Base-by-base conservation (phyloP, 1,284 basidiomycete species). In the Ceratobasidium sp. region DNA sequence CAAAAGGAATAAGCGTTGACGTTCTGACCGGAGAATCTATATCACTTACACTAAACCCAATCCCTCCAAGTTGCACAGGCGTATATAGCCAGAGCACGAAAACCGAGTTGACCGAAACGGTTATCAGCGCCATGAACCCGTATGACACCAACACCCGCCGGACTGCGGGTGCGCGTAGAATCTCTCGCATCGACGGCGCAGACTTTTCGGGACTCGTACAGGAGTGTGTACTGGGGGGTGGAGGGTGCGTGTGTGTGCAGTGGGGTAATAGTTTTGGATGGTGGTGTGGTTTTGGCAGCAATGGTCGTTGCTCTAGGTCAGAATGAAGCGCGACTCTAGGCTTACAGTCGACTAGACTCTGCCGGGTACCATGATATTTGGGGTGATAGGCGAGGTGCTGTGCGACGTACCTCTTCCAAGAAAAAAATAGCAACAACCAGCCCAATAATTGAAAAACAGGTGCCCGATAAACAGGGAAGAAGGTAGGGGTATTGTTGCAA, bases 401-500 rank as follows among this genome's bases (percentile, higher is more conserved):
- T 66, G 56, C 48, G 48, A 34, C 77, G 68, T 1, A 78, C 78
- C 74, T 84, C 83, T 49, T 83, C 78, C 54, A 84, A 78, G 65
- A 80, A 82, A 48, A 82, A 61, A 29, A 77, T 65, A 8, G 79
- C 81, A 2, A 81, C 49, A n/a, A 83, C 8, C 6, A 82, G 78
- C 62, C 75, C 79, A 24, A 74, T 24, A 7, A 81, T 58, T 11
- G 81, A 80, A 62, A 83, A 79, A 4, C 77, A 74, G 2, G 81
- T 78, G 1, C 79, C 80, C 53, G 80, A 69, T 27, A 80, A 74
- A 77, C 83, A 83, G 0, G 83, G 82, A n/a, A 84, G 75, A 56
- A 79, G 79, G 62, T 81, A 84, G 0, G 83, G 82, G 65, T 81
- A 78, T 8, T 76, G 49, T 27, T 61, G 61, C 62, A 80, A 78